Evolutionary conservation across 495 filamentous ascomycete species (phyloP).

Genomic region (Aspergillus cavernicola): DNA sequence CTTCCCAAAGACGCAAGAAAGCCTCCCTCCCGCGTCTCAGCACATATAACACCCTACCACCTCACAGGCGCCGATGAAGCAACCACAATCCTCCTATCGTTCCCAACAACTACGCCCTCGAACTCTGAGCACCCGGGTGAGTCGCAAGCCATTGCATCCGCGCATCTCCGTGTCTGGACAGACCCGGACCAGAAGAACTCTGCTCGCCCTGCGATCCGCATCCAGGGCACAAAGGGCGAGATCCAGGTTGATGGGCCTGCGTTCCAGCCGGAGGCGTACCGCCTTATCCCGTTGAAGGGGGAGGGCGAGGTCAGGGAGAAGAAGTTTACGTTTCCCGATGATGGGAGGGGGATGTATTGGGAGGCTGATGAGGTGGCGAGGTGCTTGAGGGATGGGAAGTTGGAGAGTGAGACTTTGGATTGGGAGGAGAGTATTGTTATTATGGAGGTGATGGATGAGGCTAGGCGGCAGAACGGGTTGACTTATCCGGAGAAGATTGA

Average conservation of each 20-base stretch:
- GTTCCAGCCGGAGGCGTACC: slow-evolving; percentile 65
- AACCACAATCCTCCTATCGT: slow-evolving; percentile 75
- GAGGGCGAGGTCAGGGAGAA: slow-evolving; percentile 51
- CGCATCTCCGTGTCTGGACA: slow-evolving; percentile 62
- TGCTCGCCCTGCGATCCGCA: slow-evolving; percentile 67
- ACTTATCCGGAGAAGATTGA: slow-evolving; percentile 80
- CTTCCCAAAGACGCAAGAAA: slow-evolving; percentile 54
- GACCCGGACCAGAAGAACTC: slow-evolving; percentile 62
- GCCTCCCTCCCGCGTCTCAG: slow-evolving; percentile 53
- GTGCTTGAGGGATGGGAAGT: slow-evolving; percentile 76
- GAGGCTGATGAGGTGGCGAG: slow-evolving; percentile 88
- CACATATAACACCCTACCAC: slow-evolving; percentile 70
- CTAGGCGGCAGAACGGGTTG: slow-evolving; percentile 71
- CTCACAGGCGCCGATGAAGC: slow-evolving; percentile 78
- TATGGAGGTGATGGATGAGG: slow-evolving; percentile 93
- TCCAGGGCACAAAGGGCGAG: slow-evolving; percentile 83
- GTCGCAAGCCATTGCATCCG: slow-evolving; percentile 75
- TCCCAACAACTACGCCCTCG: slow-evolving; percentile 58
- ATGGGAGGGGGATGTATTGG: slow-evolving; percentile 88
- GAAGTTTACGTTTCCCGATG: slow-evolving; percentile 60
- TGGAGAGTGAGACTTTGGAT: slow-evolving; percentile 68
- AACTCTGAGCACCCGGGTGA: slow-evolving; percentile 29
- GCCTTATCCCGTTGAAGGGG: slow-evolving; percentile 47
- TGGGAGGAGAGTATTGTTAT: slow-evolving; percentile 86
- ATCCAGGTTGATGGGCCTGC: slow-evolving; percentile 76